Conservation (phyloP, 73 alveolate species). For the Tetrahymena thermophila region DNA sequence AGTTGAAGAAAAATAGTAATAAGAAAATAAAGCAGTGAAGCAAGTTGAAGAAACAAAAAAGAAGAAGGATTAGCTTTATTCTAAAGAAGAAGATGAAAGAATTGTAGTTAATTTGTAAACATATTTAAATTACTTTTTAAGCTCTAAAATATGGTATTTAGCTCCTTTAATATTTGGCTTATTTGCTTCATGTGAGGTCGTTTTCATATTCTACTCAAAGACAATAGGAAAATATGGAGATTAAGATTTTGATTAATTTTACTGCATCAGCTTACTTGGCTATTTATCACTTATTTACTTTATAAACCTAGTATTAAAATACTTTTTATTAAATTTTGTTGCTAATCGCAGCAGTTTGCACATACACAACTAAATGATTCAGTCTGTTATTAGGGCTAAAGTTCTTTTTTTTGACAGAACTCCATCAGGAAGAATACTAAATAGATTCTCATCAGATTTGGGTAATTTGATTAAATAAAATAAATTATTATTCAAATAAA, state of each 20-base stretch:
- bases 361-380: conserved; percentile 19
- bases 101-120: background rate
- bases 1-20: background rate
- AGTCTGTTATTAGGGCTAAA: conserved; percentile 7
- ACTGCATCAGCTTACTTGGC: background rate
- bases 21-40: background rate
- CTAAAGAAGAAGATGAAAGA: conserved; percentile 4
- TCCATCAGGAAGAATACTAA: conserved; percentile 49
- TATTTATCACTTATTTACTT: background rate
- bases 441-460: conserved; percentile 49
- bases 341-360: background rate
- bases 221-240: background rate
- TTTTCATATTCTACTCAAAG: background rate
- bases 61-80: background rate
- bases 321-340: background rate
- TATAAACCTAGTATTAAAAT: background rate
- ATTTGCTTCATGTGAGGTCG: background rate
- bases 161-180: background rate
- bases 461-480: background rate
- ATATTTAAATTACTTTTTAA: background rate
- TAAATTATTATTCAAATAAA: background rate
- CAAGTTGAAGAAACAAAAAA: background rate
- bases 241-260: background rate
- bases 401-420: conserved; percentile 39
- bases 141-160: background rate